Evolutionary conservation across 1,139 yeast species (phyloP).

Genomic region (Pneumocystis sp.): DNA sequence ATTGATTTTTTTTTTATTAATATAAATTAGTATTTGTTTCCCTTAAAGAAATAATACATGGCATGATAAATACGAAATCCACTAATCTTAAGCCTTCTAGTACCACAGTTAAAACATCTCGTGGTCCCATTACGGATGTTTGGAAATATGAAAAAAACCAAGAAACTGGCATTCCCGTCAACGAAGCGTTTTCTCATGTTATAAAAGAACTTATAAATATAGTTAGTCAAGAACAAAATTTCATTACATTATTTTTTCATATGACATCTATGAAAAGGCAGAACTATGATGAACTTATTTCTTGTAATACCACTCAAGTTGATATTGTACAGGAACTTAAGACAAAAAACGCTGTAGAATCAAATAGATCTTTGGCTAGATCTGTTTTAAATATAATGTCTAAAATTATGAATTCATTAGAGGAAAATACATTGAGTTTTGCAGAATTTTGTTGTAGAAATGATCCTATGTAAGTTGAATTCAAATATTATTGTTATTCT

Average conservation of each 20-base stretch:
- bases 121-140: constrained; percentile 21
- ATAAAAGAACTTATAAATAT: constrained; percentile 27
- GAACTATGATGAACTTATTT: constrained; percentile 37
- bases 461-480: constrained; percentile 27
- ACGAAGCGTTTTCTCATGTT: constrained; percentile 14
- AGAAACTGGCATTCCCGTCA: constrained; percentile 7
- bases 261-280: constrained; percentile 35
- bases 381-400: constrained; percentile 40
- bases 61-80: constrained; percentile 3
- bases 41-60: constrained; percentile 5
- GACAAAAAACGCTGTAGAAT: constrained; percentile 26
- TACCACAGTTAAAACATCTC: constrained; percentile 14
- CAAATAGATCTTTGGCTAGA: constrained; percentile 41
- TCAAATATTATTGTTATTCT: neutral
- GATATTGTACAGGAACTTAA: constrained; percentile 19
- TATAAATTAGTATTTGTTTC: constrained; percentile 14
- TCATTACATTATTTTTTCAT: constrained; percentile 53
- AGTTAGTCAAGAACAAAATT: constrained; percentile 49
- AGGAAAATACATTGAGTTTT: constrained; percentile 31
- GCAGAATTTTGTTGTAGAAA: constrained; percentile 24
- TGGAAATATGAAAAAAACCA: constrained; percentile 10
- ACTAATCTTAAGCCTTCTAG: constrained; percentile 6
- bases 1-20: neutral
- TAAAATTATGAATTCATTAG: constrained; percentile 39
- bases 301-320: constrained; percentile 24